Conservation (phyloP, 257 asterid species). For the Jasminum sambac region DNA sequence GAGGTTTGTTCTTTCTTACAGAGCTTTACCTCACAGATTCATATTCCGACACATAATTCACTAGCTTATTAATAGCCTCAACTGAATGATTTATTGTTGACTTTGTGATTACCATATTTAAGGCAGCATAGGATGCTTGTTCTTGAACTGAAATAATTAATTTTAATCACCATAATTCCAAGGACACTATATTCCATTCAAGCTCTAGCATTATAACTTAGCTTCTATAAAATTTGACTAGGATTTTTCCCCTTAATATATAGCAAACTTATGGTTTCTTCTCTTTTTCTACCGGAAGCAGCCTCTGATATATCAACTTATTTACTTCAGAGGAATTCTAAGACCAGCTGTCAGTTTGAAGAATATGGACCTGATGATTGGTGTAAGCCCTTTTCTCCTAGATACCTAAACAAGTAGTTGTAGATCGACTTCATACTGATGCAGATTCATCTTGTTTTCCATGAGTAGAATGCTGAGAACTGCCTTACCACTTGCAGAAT, state of each 20-base stretch:
- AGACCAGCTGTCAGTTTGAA: conserved; percentile 77
- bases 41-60: conserved; percentile 2
- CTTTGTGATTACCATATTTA: neutral
- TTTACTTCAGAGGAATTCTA: conserved; percentile 74
- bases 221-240: neutral
- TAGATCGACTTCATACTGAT: conserved; percentile 35
- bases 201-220: neutral
- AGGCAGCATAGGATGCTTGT: neutral
- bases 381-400: conserved; percentile 52
- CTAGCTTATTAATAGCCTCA: neutral
- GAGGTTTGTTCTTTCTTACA: conserved; percentile 51
- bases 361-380: conserved; percentile 57
- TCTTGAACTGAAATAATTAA: neutral
- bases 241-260: neutral
- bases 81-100: neutral
- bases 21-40: conserved; percentile 2
- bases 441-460: conserved; percentile 37
- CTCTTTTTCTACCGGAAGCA: neutral
- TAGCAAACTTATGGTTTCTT: neutral
- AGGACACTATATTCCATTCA: neutral
- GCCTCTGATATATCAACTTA: conserved; percentile 18
- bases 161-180: neutral
- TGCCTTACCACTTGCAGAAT: conserved; percentile 78
- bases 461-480: conserved; percentile 82
- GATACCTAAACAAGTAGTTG: conserved; percentile 7